These are phyloP conservation scores for Crepidotus sp. DNA, from an alignment of 1,284 basidiomycete genomes.

Conservation along the genomic window DNA sequence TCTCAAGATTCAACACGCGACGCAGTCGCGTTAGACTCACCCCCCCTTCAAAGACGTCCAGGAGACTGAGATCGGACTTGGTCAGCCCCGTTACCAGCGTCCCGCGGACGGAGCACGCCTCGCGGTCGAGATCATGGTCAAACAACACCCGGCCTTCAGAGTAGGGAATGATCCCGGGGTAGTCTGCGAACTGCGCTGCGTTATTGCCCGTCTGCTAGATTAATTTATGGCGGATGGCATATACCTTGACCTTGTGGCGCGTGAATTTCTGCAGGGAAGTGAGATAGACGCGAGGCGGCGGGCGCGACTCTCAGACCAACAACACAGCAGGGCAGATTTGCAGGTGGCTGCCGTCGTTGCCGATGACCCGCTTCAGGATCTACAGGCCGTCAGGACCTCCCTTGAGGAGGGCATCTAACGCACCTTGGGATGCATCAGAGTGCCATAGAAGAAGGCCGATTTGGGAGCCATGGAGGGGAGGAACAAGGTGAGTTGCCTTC, in stretches of 20 bases:
- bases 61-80: constrained; percentile 42
- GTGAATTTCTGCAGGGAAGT: constrained; percentile 14
- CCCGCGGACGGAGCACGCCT: constrained; percentile 58
- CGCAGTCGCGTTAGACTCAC: constrained; percentile 38
- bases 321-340: constrained; percentile 48
- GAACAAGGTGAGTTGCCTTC: too few species aligned
- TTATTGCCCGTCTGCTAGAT: background rate
- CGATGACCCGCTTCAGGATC: constrained; percentile 57
- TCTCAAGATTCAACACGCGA: background rate
- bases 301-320: constrained; percentile 30
- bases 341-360: constrained; percentile 47
- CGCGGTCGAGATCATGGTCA: constrained; percentile 32
- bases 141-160: constrained; percentile 37
- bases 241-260: constrained; percentile 30
- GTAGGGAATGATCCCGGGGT: constrained; percentile 68
- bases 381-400: too few species aligned
- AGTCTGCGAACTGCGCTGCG: constrained; percentile 49
- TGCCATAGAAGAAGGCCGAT: constrained; percentile 70
- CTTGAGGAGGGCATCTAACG: too few species aligned
- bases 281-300: constrained; percentile 4
- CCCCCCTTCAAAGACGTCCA: constrained; percentile 74
- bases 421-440: constrained; percentile 68
- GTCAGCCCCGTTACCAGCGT: constrained; percentile 62
- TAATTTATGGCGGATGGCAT: too few species aligned
- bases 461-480: constrained; percentile 14